phyloP scores from a whole-genome alignment of 2,329 filamentous ascomycete genomes.

The Calonectria leucothoes region DNA sequence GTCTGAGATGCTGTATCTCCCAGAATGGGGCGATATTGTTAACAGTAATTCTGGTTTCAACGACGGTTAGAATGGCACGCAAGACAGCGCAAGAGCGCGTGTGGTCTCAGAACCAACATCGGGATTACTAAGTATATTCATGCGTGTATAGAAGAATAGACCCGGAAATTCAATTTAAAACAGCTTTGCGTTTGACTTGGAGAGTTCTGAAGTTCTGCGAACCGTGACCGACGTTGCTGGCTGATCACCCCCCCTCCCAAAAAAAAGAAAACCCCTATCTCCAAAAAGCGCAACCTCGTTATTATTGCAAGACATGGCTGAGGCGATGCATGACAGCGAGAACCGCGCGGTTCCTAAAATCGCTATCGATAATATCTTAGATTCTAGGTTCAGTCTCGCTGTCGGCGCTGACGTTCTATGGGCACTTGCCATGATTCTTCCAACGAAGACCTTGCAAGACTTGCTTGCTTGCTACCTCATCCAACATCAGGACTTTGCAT shows the following conservation, averaged over 20 bases:
- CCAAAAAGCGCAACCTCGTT: background rate
- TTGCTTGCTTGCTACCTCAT: background rate
- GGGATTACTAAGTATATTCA: background rate
- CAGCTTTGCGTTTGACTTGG: background rate
- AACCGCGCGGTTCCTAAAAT: background rate
- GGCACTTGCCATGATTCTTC: background rate
- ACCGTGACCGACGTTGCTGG: background rate
- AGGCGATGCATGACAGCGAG: background rate
- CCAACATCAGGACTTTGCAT: background rate
- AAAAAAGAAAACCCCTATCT: background rate
- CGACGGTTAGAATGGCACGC: background rate
- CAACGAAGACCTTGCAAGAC: background rate
- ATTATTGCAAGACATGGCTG: background rate
- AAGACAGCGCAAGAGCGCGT: background rate
- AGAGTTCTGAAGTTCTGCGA: background rate
- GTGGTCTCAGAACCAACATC: too few relatives aligned
- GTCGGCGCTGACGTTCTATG: background rate
- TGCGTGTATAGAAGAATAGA: too few relatives aligned
- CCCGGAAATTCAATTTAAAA: background rate
- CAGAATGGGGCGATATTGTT: slow-evolving; percentile 10
- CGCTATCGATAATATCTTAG: background rate
- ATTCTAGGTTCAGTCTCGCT: background rate
- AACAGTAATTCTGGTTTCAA: background rate
- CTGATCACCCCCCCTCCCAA: background rate
- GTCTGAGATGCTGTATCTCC: slow-evolving; percentile 3